Conservation (phyloP, 176 grass and related monocot species). For the Sorghum bicolor region DNA sequence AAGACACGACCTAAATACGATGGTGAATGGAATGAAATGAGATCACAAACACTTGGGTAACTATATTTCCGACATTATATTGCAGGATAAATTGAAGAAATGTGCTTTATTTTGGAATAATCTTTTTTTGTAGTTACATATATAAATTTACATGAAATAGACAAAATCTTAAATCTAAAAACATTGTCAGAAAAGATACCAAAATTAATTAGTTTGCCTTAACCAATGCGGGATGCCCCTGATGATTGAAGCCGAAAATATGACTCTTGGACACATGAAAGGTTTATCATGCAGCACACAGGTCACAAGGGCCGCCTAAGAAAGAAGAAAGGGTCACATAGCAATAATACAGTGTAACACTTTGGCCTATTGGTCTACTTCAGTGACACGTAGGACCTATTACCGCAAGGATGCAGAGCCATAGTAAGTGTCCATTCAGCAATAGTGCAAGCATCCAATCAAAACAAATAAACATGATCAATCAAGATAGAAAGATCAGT, state of each 20-base stretch:
- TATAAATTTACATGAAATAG: neutral
- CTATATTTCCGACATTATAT: neutral
- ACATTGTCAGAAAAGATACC: neutral
- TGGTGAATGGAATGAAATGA: neutral
- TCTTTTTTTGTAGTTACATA: neutral
- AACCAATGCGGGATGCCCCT: neutral
- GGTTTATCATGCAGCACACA: neutral
- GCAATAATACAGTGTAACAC: no score
- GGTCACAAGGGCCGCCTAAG: neutral
- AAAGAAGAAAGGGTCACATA: neutral
- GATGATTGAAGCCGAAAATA: neutral
- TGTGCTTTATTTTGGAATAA: neutral
- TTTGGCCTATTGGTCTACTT: neutral
- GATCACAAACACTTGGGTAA: neutral
- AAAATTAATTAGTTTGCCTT: neutral
- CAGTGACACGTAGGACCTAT: neutral
- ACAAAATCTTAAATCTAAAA: neutral
- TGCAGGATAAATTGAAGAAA: neutral
- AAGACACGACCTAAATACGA: neutral
- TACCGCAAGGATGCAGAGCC: neutral
- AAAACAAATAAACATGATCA: neutral
- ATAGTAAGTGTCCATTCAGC: neutral
- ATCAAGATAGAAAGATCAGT: slow-evolving; percentile 7
- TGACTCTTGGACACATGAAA: neutral
- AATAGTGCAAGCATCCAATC: slow-evolving; percentile 20